These are phyloP conservation scores for Fusarium decemcellulare DNA, from an alignment of 2,329 filamentous ascomycete genomes.

Conservation along the genomic window DNA sequence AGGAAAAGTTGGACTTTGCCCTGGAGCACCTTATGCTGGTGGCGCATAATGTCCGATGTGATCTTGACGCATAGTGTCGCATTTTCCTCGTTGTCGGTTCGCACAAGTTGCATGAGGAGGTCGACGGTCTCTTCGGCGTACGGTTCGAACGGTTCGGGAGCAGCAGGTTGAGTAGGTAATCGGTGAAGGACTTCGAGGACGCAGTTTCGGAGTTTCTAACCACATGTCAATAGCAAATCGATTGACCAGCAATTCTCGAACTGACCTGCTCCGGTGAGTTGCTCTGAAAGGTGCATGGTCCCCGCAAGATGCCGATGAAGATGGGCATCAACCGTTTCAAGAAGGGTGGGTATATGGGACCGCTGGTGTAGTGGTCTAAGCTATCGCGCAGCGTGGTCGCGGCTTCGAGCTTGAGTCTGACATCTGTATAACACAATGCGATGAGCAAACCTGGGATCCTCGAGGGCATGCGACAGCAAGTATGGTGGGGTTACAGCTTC, in stretches of 20 bases:
- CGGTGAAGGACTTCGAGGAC: constrained; percentile 95
- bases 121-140: constrained; percentile 93
- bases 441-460: constrained; percentile 15
- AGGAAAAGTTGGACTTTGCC: constrained; percentile 91
- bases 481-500: constrained; percentile 23
- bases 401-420: constrained; percentile 84
- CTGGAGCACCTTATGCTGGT: constrained; percentile 85
- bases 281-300: constrained; percentile 91
- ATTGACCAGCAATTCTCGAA: not conserved
- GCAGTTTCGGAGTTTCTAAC: constrained; percentile 88
- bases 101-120: constrained; percentile 88
- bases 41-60: constrained; percentile 95
- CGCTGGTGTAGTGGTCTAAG: constrained; percentile 88
- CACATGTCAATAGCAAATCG: constrained; percentile 31
- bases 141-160: constrained; percentile 86
- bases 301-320: constrained; percentile 87
- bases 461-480: constrained; percentile 38
- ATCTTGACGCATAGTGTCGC: constrained; percentile 98
- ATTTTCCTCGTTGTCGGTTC: constrained; percentile 97
- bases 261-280: constrained; percentile 89
- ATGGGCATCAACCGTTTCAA: constrained; percentile 91
- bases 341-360: constrained; percentile 83
- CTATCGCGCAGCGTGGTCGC: constrained; percentile 91
- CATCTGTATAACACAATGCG: constrained; percentile 67
- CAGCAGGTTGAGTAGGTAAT: constrained; percentile 78